Conservation (phyloP, 2,329 filamentous ascomycete species). For the Fusarium neocosmosporiellum region DNA sequence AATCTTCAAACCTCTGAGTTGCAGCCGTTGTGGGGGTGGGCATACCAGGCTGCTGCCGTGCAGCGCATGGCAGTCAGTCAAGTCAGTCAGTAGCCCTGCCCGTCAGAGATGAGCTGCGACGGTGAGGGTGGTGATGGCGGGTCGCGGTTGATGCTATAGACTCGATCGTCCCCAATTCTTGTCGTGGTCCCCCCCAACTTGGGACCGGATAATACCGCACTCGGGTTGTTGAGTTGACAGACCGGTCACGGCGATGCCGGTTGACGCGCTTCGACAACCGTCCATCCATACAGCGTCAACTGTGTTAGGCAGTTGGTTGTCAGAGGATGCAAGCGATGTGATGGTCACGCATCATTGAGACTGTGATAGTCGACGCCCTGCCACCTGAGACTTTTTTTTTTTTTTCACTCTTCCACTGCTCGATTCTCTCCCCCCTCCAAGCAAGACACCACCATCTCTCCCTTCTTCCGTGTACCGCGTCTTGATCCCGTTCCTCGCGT, state of each 20-base stretch:
- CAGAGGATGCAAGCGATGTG: constrained; percentile 22
- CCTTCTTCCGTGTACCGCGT: background rate
- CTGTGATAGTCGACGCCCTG: constrained; percentile 12
- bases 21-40: constrained; percentile 31
- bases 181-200: background rate
- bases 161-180: background rate
- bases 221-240: background rate
- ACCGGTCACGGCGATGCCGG: background rate
- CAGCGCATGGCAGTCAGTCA: background rate
- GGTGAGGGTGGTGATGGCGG: constrained; percentile 9
- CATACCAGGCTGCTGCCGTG: constrained; percentile 16
- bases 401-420: background rate
- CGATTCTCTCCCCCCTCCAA: background rate
- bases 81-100: background rate
- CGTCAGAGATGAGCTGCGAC: constrained; percentile 6
- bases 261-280: background rate
- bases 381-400: constrained; percentile 1
- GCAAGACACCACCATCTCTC: background rate
- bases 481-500: constrained; percentile 1
- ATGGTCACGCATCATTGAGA: constrained; percentile 14
- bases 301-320: background rate
- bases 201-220: background rate
- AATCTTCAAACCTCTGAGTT: constrained; percentile 27
- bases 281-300: background rate
- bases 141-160: constrained; percentile 1